Evolutionary conservation across 352 stramenopile species (phyloP), one percentile per base, ranked within the genome.

Genomic region (Sclerospora graminicola): DNA sequence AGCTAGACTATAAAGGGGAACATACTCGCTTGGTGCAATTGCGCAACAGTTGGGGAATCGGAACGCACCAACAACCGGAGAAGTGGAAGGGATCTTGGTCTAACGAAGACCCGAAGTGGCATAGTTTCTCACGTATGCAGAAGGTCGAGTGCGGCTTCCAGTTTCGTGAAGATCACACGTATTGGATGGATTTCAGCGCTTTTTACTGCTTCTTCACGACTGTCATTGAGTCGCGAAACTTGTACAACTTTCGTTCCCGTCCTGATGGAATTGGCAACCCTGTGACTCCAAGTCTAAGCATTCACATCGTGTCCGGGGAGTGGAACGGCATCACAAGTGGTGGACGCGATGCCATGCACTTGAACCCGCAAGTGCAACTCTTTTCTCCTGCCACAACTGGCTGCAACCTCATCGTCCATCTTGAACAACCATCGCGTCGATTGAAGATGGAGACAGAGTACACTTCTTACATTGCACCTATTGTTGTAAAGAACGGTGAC

Each of bases 311-410:
- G 28, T 65, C 60, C 13, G 75, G 76, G 10, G 76, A 85, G 49
- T 91, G 79, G 79, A 89, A 83, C 45, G 79, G 76, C 10, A 78
- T 87, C 38, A 91, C 76, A 2, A 81, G 69, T 16, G 79, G 79
- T 32, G 79, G 76, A 5, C 68, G 79, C 18, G 76, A 89, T 30
- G 79, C 76, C 5, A 84, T 91, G 69, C 79, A 91, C 44, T 41
- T 91, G 33, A 91, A 91, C 41, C 79, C 79, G n/a, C 79, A 91
- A 51, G 83, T 87, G 40, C 79, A 91, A 37, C 38, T 91, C 4
- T 84, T 85, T 30, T 81, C 69, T 33, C 77, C 77, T 13, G 60
- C 68, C 2, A 45, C 76, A 8, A 55, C 59, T 34, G 71, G 54
- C 26, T 86, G 75, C 53, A 51, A 60, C 5, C 48, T 89, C 5